Conservation (phyloP, 2,329 filamentous ascomycete genomes). For the Xylariaceae sp. region DNA sequence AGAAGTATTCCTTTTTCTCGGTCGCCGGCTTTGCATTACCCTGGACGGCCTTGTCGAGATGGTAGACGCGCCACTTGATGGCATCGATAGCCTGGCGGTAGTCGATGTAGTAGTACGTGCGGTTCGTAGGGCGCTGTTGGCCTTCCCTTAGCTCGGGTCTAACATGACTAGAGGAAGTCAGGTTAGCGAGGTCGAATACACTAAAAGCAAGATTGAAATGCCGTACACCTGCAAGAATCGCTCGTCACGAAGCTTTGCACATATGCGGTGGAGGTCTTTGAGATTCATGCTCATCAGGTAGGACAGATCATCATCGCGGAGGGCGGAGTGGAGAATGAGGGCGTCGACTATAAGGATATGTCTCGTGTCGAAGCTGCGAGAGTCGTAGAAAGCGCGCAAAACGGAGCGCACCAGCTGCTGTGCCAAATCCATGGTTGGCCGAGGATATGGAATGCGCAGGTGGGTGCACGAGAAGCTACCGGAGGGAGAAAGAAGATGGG, state of each 20-base stretch:
- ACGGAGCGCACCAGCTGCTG: conserved; percentile 84
- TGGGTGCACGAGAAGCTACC: neutral
- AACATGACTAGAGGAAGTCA: conserved; percentile 59
- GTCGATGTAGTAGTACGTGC: conserved; percentile 97
- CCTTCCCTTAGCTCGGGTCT: conserved; percentile 81
- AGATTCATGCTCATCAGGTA: conserved; percentile 87
- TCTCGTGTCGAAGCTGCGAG: conserved; percentile 65
- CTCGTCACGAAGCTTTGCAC: conserved; percentile 83
- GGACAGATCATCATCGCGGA: conserved; percentile 87
- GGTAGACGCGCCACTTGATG: conserved; percentile 92
- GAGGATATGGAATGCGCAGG: neutral
- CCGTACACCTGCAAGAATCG: conserved; percentile 80
- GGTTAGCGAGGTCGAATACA: conserved; percentile 14
- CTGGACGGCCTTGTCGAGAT: conserved; percentile 87
- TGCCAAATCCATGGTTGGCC: conserved; percentile 44
- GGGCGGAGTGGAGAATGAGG: conserved; percentile 73
- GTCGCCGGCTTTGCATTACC: conserved; percentile 77
- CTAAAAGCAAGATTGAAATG: conserved; percentile 8
- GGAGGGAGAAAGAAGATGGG: neutral
- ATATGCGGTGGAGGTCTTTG: conserved; percentile 90
- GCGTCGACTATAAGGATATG: conserved; percentile 80
- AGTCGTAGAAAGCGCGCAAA: conserved; percentile 78
- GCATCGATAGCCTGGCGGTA: conserved; percentile 93
- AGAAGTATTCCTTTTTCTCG: conserved; percentile 93
- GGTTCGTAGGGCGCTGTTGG: conserved; percentile 79